Evolutionary conservation across 129 eudicot genomes (phyloP).

Genomic region (Sambucus nigra): DNA sequence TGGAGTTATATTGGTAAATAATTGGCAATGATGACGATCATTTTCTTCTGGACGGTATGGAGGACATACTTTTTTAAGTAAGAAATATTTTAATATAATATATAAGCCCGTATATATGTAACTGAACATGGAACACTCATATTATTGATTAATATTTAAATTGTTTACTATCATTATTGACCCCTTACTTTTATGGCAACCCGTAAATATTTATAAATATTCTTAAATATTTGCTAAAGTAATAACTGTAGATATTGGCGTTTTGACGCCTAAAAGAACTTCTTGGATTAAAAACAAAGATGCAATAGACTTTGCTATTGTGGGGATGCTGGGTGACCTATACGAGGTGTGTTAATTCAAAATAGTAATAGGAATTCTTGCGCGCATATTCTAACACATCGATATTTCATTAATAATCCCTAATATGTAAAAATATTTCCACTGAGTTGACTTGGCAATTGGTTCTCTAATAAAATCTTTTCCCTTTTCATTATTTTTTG

Average conservation of each 20-base stretch:
- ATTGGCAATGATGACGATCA: too few relatives aligned
- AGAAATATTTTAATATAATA: too few relatives aligned
- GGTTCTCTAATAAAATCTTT: constrained; percentile 2
- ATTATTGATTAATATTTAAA: too few relatives aligned
- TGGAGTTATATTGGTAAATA: too few relatives aligned
- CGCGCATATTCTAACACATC: background rate
- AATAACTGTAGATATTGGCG: constrained; percentile 56
- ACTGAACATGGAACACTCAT: too few relatives aligned
- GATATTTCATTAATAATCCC: background rate
- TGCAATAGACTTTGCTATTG: constrained; percentile 75
- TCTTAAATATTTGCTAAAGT: constrained; percentile 57
- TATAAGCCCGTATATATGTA: too few relatives aligned
- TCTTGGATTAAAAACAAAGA: constrained; percentile 82
- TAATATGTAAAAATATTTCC: background rate
- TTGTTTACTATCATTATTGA: too few relatives aligned
- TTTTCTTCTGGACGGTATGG: too few relatives aligned
- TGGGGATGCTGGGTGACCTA: constrained; percentile 71
- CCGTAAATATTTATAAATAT: too few relatives aligned
- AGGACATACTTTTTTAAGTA: too few relatives aligned
- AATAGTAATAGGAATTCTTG: background rate
- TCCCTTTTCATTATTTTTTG: background rate
- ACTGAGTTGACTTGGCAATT: background rate
- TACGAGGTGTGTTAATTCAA: constrained; percentile 32
- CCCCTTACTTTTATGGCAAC: constrained; percentile 1
- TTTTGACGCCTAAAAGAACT: constrained; percentile 78